Base-by-base conservation (phyloP, 2,329 filamentous ascomycete species). In the Sporothrix schenckii region DNA sequence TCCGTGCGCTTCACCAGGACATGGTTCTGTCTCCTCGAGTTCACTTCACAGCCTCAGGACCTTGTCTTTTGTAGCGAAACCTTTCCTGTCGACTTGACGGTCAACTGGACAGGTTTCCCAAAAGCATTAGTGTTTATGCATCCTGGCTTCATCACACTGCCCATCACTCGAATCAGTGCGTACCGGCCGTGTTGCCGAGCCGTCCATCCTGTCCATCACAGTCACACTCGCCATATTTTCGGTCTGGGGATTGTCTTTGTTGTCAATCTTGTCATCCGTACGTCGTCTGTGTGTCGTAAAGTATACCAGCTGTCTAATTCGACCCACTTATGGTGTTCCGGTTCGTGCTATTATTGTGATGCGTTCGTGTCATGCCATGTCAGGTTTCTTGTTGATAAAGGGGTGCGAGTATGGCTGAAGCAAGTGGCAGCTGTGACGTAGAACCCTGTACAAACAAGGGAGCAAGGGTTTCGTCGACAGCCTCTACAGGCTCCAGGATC, bases 321-420 rank as follows among this genome's bases (percentile, higher is more conserved):
- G 27, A 58, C 16, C 54, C 54, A 34, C 34, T 16, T 39, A 16
- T 30, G 54, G 54, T 61, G 44, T 61, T 44, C 58, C 39, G 34
- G 58, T 61, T 61, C 39, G 24, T 21, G 58, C 34, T 1, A 39
- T n/a, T 61, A 34, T 61, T 24, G 21, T 61, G 54, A 58, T 58
- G 34, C 34, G 58, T 61, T 61, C 58, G 58, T 61, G 39, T 44
- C 34, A 47, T 61, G 58, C 39, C 58, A n/a, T 61, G 58, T 44
- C 34, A 61, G 19, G 54, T n/a, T 58, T 58, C 30, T 30, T 58
- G 34, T 58, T 39, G 54, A 58, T 34, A 34, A 34, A 34, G 34
- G 34, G 34, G 0, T 30, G 27, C 27, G 27, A 30, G 27, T 30
- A 30, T 3, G 4, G 27, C 27, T 30, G 4, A 30, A 30, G 27